Evolutionary conservation across 2,329 filamentous ascomycete species (phyloP).

Genomic region (Chrysoporthe puriensis): DNA sequence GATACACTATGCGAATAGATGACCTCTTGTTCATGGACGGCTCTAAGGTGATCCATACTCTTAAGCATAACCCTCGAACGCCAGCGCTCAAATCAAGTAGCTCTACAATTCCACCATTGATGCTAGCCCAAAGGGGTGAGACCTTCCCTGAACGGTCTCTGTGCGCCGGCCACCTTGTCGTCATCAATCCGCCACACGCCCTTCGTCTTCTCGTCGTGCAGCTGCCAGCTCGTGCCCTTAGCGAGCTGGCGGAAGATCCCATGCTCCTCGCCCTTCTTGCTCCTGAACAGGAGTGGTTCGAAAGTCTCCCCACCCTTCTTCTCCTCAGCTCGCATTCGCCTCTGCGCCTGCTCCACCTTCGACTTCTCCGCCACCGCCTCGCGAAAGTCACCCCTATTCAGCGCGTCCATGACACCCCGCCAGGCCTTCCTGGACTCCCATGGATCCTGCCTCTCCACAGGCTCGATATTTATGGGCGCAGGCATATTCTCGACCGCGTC

Average conservation of each 20-base stretch:
- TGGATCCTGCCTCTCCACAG: constrained; percentile 73
- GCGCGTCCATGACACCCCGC: constrained; percentile 74
- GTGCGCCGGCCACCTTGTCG: constrained; percentile 29
- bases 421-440: constrained; percentile 82
- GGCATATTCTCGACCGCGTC: constrained; percentile 40
- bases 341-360: constrained; percentile 80
- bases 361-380: constrained; percentile 72
- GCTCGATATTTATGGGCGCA: constrained; percentile 42
- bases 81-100: constrained; percentile 30
- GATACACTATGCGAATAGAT: too few relatives aligned
- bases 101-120: background rate
- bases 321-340: constrained; percentile 72
- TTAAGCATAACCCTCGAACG: constrained; percentile 21
- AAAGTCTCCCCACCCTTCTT: constrained; percentile 50
- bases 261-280: constrained; percentile 34
- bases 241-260: constrained; percentile 39
- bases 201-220: constrained; percentile 42
- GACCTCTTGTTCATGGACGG: background rate
- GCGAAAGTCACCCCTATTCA: constrained; percentile 76
- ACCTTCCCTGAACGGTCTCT: constrained; percentile 40
- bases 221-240: constrained; percentile 36
- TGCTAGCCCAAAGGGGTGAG: constrained; percentile 38
- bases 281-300: constrained; percentile 46
- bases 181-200: constrained; percentile 44
- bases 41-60: background rate